Percentiles rank a stretch among this genome's conserved stretches.
Conservation (phyloP, 1,139 yeast genomes). For the Yamadazyma trypodendri region DNA sequence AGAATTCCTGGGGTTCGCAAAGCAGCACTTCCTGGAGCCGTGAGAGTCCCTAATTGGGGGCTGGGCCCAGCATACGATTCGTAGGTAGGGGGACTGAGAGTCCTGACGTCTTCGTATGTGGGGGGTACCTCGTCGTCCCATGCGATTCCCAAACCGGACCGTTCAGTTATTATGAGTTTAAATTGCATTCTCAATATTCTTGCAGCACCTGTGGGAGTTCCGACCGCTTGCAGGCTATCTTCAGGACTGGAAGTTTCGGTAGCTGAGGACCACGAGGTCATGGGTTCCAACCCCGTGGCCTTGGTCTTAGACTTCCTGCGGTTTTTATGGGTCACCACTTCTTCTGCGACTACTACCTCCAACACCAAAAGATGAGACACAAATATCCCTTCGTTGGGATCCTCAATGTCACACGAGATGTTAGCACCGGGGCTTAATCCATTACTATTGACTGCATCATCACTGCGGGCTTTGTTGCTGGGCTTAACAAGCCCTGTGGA, state of each 20-base stretch:
- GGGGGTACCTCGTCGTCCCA: constrained; percentile 99
- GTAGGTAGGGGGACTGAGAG: constrained; percentile 85
- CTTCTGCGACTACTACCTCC: constrained; percentile 94
- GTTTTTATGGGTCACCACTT: constrained; percentile 47
- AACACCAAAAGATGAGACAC: constrained; percentile 75
- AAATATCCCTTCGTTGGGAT: constrained; percentile 73
- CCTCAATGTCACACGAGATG: constrained; percentile 78
- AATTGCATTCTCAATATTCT: constrained; percentile 94
- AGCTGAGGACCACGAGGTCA: constrained; percentile 23
- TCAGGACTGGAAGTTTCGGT: constrained; percentile 7
- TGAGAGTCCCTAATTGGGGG: constrained; percentile 9
- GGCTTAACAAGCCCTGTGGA: constrained; percentile 52
- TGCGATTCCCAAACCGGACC: constrained; percentile 93
- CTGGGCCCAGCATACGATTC: constrained; percentile 24
- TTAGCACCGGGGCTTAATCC: constrained; percentile 50
- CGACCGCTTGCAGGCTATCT: constrained; percentile 36
- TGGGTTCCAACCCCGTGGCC: constrained; percentile 27
- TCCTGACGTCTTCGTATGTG: constrained; percentile 78
- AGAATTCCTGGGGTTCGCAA: constrained; percentile 26
- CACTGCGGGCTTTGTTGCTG: constrained; percentile 26
- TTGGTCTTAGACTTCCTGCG: constrained; percentile 13
- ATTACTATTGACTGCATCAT: constrained; percentile 27
- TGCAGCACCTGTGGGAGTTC: constrained; percentile 92
- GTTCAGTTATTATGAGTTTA: constrained; percentile 72
- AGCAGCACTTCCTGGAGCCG: constrained; percentile 10